These are phyloP conservation scores for Coniella vitis DNA, from an alignment of 2,329 filamentous ascomycete species.

Conservation along the genomic window DNA sequence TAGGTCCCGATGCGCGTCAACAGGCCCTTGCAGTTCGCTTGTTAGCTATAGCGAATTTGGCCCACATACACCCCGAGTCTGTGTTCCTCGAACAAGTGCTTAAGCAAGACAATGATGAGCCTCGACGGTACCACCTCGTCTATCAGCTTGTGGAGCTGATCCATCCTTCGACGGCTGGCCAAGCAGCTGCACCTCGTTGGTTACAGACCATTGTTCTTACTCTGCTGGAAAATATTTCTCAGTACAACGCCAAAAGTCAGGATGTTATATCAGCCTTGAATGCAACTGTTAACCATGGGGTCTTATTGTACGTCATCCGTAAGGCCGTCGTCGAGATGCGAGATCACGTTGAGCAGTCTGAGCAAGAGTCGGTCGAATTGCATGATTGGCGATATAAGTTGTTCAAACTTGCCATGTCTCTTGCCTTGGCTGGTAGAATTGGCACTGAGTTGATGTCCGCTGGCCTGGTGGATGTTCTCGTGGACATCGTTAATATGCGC, in stretches of 20 bases:
- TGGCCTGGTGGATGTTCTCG: slow-evolving; percentile 81
- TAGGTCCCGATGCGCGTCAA: slow-evolving; percentile 59
- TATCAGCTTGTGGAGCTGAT: slow-evolving; percentile 91
- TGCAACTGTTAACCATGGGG: slow-evolving; percentile 92
- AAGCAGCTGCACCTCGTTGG: slow-evolving; percentile 61
- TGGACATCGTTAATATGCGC: slow-evolving; percentile 79
- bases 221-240: slow-evolving; percentile 78
- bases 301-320: slow-evolving; percentile 85
- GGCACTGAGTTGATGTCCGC: slow-evolving; percentile 81
- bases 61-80: slow-evolving; percentile 77
- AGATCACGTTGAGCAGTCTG: slow-evolving; percentile 46
- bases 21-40: slow-evolving; percentile 74
- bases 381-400: slow-evolving; percentile 89
- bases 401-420: slow-evolving; percentile 77
- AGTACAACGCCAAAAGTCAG: slow-evolving; percentile 65
- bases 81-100: slow-evolving; percentile 83
- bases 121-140: slow-evolving; percentile 78
- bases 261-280: slow-evolving; percentile 90
- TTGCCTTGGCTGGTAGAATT: slow-evolving; percentile 68
- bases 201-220: slow-evolving; percentile 77
- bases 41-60: slow-evolving; percentile 82
- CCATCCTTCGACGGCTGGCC: slow-evolving; percentile 68
- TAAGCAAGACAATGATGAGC: slow-evolving; percentile 82
- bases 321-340: slow-evolving; percentile 83
- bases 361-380: slow-evolving; percentile 56